A percentile compares a stretch with the other conserved stretches of the same genome.
Conservation (phyloP, 768 basidiomycete genomes). For the Basidioascus undulatus region DNA sequence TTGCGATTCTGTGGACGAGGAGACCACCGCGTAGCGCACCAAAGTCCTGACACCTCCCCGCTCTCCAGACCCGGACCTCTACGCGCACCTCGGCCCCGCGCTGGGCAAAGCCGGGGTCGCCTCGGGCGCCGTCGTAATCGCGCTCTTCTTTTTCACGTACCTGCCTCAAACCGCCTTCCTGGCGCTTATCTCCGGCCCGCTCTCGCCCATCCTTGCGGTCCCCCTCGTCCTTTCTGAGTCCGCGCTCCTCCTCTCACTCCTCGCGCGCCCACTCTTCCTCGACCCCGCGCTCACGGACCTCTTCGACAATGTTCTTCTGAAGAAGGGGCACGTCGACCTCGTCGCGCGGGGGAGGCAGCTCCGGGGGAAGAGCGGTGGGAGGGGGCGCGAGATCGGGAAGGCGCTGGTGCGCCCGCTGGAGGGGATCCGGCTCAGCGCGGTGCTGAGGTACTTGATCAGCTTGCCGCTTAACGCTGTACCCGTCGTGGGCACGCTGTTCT, state of each 20-base stretch:
- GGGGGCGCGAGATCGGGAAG: constrained; percentile 27
- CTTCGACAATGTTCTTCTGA: constrained; percentile 27
- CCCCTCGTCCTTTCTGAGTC: constrained; percentile 24
- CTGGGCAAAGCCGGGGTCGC: too few species aligned
- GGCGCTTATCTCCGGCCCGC: constrained; percentile 36
- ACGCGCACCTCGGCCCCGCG: too few species aligned
- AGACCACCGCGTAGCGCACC: too few species aligned
- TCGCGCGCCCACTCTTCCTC: constrained; percentile 27
- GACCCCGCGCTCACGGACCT: constrained; percentile 23
- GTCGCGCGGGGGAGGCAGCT: constrained; percentile 22
- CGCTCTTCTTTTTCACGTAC: constrained; percentile 24
- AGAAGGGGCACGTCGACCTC: constrained; percentile 22
- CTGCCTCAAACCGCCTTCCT: constrained; percentile 42
- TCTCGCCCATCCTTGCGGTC: constrained; percentile 34
- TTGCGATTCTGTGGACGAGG: too few species aligned
- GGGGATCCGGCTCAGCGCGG: constrained; percentile 3
- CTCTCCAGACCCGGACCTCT: too few species aligned
- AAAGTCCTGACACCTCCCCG: too few species aligned
- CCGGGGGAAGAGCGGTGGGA: constrained; percentile 17
- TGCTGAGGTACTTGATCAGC: constrained; percentile 30
- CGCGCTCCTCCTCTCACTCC: constrained; percentile 22
- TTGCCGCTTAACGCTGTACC: constrained; percentile 47
- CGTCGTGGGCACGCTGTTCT: constrained; percentile 35
- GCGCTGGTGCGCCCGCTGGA: constrained; percentile 27
- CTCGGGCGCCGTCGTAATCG: too few species aligned